Evolutionary conservation across 2,329 filamentous ascomycete species (phyloP).

Genomic region (Xylaria sp.): DNA sequence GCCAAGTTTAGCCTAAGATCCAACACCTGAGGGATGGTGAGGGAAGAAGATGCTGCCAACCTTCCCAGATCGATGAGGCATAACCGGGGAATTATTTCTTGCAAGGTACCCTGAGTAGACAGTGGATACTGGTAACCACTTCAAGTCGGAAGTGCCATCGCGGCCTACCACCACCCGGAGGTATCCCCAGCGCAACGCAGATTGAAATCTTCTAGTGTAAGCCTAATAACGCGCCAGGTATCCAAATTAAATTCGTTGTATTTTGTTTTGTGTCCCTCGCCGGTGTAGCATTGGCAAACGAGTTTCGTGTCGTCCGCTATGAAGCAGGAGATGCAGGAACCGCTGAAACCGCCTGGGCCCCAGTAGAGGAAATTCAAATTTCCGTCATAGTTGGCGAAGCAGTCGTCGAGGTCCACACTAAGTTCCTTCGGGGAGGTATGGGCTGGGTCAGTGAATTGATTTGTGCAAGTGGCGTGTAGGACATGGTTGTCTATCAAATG

Average conservation of each 20-base stretch:
- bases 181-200: background rate
- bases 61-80: background rate
- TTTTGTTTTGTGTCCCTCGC: background rate
- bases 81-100: background rate
- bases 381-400: constrained; percentile 16
- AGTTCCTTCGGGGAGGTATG: background rate
- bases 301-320: background rate
- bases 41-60: background rate
- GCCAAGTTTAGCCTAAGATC: background rate
- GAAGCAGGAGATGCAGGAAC: background rate
- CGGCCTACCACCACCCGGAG: background rate
- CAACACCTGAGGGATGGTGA: background rate
- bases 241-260: background rate
- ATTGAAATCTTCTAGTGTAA: background rate
- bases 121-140: background rate
- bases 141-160: background rate
- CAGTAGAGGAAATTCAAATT: background rate
- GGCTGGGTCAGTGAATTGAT: background rate
- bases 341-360: background rate
- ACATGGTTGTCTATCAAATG: background rate
- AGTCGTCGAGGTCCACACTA: constrained; percentile 2
- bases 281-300: background rate
- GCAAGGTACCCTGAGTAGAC: background rate
- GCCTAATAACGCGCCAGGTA: background rate
- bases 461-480: constrained; percentile 1